Conservation (phyloP, 1,139 yeast genomes). For the Candida sp. region DNA sequence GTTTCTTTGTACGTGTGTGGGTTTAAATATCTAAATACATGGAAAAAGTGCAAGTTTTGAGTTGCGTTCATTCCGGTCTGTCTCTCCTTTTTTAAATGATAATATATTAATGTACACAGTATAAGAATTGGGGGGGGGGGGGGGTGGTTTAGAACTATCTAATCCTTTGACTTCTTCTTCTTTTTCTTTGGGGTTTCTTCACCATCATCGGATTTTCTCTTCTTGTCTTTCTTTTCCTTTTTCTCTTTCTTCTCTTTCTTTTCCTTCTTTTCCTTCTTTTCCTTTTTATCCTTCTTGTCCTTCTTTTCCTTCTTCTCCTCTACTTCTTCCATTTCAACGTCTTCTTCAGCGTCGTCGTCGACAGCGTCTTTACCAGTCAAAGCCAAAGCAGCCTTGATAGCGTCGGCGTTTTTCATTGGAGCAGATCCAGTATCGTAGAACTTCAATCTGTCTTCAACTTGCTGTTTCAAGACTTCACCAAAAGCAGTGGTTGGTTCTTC, state of each 20-base stretch:
- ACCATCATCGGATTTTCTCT: constrained; percentile 43
- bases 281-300: constrained; percentile 60
- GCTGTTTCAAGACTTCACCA: constrained; percentile 91
- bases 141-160: constrained; percentile 10
- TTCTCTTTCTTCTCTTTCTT: constrained; percentile 52
- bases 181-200: constrained; percentile 25
- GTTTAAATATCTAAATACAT: neutral
- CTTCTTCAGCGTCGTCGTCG: constrained; percentile 38
- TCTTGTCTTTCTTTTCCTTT: constrained; percentile 42
- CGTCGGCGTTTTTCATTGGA: constrained; percentile 96
- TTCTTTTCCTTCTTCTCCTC: constrained; percentile 58
- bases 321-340: constrained; percentile 61
- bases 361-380: constrained; percentile 51
- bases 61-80: neutral
- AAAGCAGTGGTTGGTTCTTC: constrained; percentile 87
- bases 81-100: neutral
- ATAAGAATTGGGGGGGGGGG: too few species aligned
- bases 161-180: constrained; percentile 54
- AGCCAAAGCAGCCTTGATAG: constrained; percentile 89
- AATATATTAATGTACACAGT: neutral
- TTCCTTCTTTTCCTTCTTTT: constrained; percentile 55
- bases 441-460: constrained; percentile 96
- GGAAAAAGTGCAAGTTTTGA: neutral
- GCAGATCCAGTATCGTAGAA: constrained; percentile 97
- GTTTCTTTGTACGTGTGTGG: neutral